Conservation (phyloP, 1,284 basidiomycete genomes). For the Heterobasidion annosum region DNA sequence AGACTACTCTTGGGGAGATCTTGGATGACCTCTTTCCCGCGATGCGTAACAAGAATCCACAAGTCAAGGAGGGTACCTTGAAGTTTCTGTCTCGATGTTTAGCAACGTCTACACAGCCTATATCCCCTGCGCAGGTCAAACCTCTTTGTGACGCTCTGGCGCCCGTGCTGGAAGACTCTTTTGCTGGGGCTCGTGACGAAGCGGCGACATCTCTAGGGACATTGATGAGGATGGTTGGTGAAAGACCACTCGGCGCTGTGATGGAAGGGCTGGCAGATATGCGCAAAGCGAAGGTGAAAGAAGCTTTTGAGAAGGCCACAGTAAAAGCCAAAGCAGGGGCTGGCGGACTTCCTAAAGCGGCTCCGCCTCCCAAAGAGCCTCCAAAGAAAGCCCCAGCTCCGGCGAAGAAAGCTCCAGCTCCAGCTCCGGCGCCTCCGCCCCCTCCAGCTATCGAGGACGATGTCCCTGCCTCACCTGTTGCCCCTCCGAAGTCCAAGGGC, state of each 20-base stretch:
- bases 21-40: conserved; percentile 78
- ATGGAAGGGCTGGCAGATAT: conserved; percentile 87
- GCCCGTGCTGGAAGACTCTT: conserved; percentile 77
- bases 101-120: conserved; percentile 56
- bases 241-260: conserved; percentile 82
- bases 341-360: conserved; percentile 34
- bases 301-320: conserved; percentile 83
- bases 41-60: conserved; percentile 89
- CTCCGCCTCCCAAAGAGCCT: conserved; percentile 31
- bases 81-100: conserved; percentile 86
- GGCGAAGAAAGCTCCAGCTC: conserved; percentile 24
- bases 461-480: conserved; percentile 31
- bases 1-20: conserved; percentile 80
- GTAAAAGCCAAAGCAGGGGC: conserved; percentile 77
- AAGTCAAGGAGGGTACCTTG: conserved; percentile 91
- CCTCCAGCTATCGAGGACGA: conserved; percentile 14
- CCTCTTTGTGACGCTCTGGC: conserved; percentile 77
- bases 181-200: conserved; percentile 86
- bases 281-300: conserved; percentile 90
- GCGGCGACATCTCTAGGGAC: conserved; percentile 85
- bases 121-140: conserved; percentile 75
- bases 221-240: conserved; percentile 96
- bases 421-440: conserved; percentile 20
- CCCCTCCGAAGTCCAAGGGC: conserved; percentile 34
- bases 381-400: conserved; percentile 15